Evolutionary conservation across 1,284 basidiomycete species (phyloP).

Genomic region (Afroboletus lepidellus): DNA sequence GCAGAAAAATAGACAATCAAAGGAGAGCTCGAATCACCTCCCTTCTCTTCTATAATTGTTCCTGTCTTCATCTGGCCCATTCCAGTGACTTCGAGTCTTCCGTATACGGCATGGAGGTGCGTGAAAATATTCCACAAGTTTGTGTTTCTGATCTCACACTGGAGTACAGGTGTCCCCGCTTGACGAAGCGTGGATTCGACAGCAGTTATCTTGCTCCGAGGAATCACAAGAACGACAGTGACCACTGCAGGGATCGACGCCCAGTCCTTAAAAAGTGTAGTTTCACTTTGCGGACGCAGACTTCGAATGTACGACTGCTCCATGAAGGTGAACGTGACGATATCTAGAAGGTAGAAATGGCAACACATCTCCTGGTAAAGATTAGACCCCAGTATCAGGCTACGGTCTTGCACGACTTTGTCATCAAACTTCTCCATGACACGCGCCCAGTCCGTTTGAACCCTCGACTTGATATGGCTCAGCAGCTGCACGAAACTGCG

Average conservation of each 20-base stretch:
- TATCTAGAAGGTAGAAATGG: constrained; percentile 36
- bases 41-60: constrained; percentile 36
- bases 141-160: constrained; percentile 33
- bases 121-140: constrained; percentile 36
- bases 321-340: constrained; percentile 28
- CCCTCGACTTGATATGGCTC: constrained; percentile 36
- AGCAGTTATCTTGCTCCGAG: constrained; percentile 17
- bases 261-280: constrained; percentile 23
- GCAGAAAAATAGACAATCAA: constrained; percentile 41
- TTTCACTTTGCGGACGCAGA: constrained; percentile 5
- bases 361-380: constrained; percentile 44
- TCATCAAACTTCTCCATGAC: constrained; percentile 34
- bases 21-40: constrained; percentile 33
- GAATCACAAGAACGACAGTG: constrained; percentile 27
- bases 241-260: constrained; percentile 20
- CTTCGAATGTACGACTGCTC: constrained; percentile 13
- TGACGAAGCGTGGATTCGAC: constrained; percentile 21
- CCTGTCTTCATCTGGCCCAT: constrained; percentile 20
- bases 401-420: constrained; percentile 30
- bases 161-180: constrained; percentile 37
- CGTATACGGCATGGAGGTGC: constrained; percentile 37
- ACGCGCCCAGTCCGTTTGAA: constrained; percentile 35
- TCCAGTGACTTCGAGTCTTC: constrained; percentile 28
- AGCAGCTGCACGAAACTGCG: constrained; percentile 45
- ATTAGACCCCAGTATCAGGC: constrained; percentile 35